Conservation (phyloP, 768 basidiomycete species). For the Agaricus subrufescens region DNA sequence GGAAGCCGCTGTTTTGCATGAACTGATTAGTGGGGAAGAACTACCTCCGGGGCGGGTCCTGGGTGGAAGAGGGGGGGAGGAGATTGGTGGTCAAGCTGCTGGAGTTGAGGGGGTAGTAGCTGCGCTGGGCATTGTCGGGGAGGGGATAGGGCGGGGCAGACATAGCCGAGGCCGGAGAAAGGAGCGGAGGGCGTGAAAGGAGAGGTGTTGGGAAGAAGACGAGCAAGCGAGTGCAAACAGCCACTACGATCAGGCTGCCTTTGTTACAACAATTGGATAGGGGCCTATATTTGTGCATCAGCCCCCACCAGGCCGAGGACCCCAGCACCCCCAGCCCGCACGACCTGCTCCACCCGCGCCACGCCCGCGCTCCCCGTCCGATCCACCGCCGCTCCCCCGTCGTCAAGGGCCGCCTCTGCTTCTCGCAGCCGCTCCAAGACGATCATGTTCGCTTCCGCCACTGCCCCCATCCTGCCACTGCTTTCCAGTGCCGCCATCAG, state of each 20-base stretch:
- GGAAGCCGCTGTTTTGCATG: not conserved
- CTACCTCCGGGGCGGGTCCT: slow-evolving; percentile 8
- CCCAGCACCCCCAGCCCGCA: slow-evolving; percentile 29
- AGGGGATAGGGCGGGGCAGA: slow-evolving; percentile 16
- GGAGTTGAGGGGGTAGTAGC: slow-evolving; percentile 33
- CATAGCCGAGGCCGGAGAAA: slow-evolving; percentile 19
- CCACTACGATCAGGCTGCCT: slow-evolving; percentile 15
- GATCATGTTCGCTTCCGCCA: slow-evolving; percentile 42
- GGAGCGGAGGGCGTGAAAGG: slow-evolving; percentile 15
- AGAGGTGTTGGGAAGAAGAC: slow-evolving; percentile 7
- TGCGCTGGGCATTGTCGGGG: slow-evolving; percentile 34
- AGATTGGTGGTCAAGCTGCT: slow-evolving; percentile 50
- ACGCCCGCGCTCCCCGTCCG: slow-evolving; percentile 27
- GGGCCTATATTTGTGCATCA: not conserved
- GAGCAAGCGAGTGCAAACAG: not conserved
- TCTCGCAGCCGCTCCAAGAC: slow-evolving; percentile 51
- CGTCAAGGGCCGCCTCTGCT: slow-evolving; percentile 42
- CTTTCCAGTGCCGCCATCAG: slow-evolving; percentile 25
- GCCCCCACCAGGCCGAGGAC: slow-evolving; percentile 46
- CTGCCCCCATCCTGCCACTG: slow-evolving; percentile 23
- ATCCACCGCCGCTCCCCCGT: slow-evolving; percentile 22
- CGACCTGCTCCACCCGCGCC: slow-evolving; percentile 42
- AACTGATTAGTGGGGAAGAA: not conserved
- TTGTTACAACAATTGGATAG: slow-evolving; percentile 13
- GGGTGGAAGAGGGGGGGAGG: slow-evolving; percentile 23